Base-by-base conservation (phyloP, 2,329 filamentous ascomycete genomes). In the Acarospora socialis region DNA sequence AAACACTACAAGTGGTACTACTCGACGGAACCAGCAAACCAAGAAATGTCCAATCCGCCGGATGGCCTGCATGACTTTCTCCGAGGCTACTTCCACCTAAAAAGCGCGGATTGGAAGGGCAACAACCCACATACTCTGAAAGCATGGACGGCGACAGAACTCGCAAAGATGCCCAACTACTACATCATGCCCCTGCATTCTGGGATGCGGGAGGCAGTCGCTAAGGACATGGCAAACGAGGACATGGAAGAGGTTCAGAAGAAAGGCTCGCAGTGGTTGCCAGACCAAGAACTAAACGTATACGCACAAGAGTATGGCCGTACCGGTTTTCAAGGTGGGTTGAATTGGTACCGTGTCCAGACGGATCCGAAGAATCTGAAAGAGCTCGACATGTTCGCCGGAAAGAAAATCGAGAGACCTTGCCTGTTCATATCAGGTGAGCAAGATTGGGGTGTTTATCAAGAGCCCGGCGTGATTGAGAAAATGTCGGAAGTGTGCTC, bases 1-100 rank as follows among this genome's bases (percentile, higher is more conserved):
- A 79, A 79, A 47, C 74, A 79, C 48, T 81, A 80, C 57, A 76
- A 77, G 50, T 75, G 66, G 66, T 78, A 73, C 50, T 74, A 73
- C 43, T 66, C 68, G 3, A 64, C 61, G 2, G 30, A 57, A 0
- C 37, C 46, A 2, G 70, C 70, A 1, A 59, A 58, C 1, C 20
- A 37, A 2, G 58, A 70, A 19, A 68, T 66, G 65, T 47, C 53
- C 14, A 45, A 56, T 17, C 60, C 65, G 0, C 44, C 53, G 1
- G 63, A 69, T 36, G 67, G 70, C 2, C 55, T 80, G 8, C 57
- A 65, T n/a, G 49, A 51, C 1, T 80, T 78, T 38, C 55, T 80
- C 1, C 63, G 73, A 7, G 73, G 75, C 3, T 81, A 80, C 46
- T 70, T 79, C 40, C 66, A 79, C 45, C 59, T 81, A 28, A 81